These are phyloP conservation scores for Mucor ambiguus DNA, from an alignment of 371 early-diverging fungal species.

Conservation along the genomic window DNA sequence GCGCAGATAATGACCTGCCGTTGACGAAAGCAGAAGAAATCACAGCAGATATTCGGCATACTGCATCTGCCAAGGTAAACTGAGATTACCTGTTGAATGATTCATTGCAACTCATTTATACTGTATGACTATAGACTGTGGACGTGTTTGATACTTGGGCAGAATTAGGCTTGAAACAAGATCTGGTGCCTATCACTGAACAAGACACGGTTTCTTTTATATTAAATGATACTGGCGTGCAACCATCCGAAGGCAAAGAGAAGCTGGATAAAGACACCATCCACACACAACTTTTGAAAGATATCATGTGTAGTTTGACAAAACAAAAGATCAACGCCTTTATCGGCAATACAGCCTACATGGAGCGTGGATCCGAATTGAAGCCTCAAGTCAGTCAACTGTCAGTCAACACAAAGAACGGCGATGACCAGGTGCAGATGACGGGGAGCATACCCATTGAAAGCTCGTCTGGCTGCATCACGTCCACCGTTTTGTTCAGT, in stretches of 20 bases:
- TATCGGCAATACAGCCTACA: not conserved
- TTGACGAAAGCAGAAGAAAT: slow-evolving; percentile 2
- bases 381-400: not conserved
- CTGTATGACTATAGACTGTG: not conserved
- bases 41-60: not conserved
- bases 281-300: not conserved
- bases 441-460: not conserved
- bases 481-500: not conserved
- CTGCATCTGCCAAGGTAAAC: not conserved
- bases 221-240: not conserved
- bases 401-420: not conserved
- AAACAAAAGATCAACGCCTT: not conserved
- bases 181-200: not conserved
- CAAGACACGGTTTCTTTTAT: not conserved
- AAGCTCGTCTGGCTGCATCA: not conserved
- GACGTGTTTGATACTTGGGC: not conserved
- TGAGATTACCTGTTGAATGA: not conserved
- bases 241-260: not conserved
- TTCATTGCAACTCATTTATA: not conserved
- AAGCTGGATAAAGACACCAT: not conserved
- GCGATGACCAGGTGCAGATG: not conserved
- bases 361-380: not conserved
- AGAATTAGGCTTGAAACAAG: not conserved
- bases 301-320: not conserved
- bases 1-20: not conserved